These are phyloP conservation scores for Urostyla sp. DNA, from an alignment of 73 alveolate genomes.

Conservation along the genomic window DNA sequence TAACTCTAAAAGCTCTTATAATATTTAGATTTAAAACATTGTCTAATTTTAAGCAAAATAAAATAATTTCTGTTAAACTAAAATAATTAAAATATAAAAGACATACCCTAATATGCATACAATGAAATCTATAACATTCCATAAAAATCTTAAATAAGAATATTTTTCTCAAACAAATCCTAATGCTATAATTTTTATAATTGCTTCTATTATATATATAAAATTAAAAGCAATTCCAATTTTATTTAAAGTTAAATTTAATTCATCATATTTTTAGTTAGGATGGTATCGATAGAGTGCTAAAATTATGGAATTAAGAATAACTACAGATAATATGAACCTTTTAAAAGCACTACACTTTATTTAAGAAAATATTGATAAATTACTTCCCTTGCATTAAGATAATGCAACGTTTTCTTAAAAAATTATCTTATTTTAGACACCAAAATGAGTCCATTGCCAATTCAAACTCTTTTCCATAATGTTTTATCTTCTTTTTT, in stretches of 20 bases:
- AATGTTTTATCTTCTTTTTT: no score
- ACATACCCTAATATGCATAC: slow-evolving; percentile 70
- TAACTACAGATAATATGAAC: no score
- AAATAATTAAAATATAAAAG: neutral
- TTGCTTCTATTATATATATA: slow-evolving; percentile 67
- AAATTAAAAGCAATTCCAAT: slow-evolving; percentile 61
- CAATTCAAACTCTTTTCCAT: no score
- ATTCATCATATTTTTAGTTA: no score
- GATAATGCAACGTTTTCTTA: no score
- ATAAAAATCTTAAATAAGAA: slow-evolving; percentile 71
- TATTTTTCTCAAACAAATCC: slow-evolving; percentile 60
- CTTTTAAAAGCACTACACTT: no score
- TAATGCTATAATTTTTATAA: slow-evolving; percentile 66
- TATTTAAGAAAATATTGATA: no score
- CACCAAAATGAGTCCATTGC: no score
- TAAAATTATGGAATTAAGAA: no score
- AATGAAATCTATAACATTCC: slow-evolving; percentile 75
- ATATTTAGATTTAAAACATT: slow-evolving; percentile 53
- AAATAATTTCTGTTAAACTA: slow-evolving; percentile 42
- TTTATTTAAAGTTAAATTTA: slow-evolving; percentile 38
- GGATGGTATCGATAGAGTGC: no score
- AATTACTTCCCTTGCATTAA: no score
- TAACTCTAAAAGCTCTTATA: slow-evolving; percentile 64
- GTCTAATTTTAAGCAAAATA: slow-evolving; percentile 63
- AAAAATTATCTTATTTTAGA: no score